These are phyloP conservation scores for Stemphylium beticola DNA, from an alignment of 2,329 filamentous ascomycete genomes.

Conservation along the genomic window DNA sequence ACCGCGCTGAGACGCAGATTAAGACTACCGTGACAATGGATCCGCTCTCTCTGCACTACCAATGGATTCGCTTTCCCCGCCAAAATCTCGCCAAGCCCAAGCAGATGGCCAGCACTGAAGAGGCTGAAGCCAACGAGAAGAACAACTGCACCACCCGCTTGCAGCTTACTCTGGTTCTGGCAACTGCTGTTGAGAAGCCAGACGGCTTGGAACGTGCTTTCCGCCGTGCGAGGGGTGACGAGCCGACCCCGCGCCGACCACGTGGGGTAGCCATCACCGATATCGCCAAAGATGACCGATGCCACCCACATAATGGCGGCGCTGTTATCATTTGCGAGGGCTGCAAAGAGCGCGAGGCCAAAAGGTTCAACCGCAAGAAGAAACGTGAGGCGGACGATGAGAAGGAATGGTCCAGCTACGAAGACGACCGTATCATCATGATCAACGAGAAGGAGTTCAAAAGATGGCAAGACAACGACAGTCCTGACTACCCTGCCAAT, in stretches of 20 bases:
- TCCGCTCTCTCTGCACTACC: slow-evolving; percentile 75
- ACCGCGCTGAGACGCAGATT: slow-evolving; percentile 95
- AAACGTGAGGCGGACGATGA: slow-evolving; percentile 88
- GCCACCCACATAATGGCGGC: slow-evolving; percentile 84
- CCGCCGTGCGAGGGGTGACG: slow-evolving; percentile 59
- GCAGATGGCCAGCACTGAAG: slow-evolving; percentile 76
- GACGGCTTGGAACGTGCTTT: slow-evolving; percentile 72
- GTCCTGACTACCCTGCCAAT: slow-evolving; percentile 24
- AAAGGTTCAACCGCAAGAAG: slow-evolving; percentile 90
- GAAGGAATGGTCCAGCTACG: slow-evolving; percentile 70
- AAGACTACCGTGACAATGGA: slow-evolving; percentile 81
- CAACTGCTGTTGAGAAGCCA: slow-evolving; percentile 83
- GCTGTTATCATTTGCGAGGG: slow-evolving; percentile 89
- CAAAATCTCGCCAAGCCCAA: slow-evolving; percentile 96
- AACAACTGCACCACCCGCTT: slow-evolving; percentile 53
- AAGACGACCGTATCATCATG: slow-evolving; percentile 53
- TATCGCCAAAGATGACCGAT: slow-evolving; percentile 65
- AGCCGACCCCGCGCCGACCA: slow-evolving; percentile 46
- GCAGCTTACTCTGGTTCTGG: slow-evolving; percentile 71
- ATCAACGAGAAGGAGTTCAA: slow-evolving; percentile 49
- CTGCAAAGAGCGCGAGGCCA: slow-evolving; percentile 91
- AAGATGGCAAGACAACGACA: slow-evolving; percentile 38
- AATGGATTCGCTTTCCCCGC: slow-evolving; percentile 82
- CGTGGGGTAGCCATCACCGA: slow-evolving; percentile 50
- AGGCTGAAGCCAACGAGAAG: slow-evolving; percentile 75